Conservation (phyloP, 352 stramenopile genomes). For the Globisporangium nodosum region DNA sequence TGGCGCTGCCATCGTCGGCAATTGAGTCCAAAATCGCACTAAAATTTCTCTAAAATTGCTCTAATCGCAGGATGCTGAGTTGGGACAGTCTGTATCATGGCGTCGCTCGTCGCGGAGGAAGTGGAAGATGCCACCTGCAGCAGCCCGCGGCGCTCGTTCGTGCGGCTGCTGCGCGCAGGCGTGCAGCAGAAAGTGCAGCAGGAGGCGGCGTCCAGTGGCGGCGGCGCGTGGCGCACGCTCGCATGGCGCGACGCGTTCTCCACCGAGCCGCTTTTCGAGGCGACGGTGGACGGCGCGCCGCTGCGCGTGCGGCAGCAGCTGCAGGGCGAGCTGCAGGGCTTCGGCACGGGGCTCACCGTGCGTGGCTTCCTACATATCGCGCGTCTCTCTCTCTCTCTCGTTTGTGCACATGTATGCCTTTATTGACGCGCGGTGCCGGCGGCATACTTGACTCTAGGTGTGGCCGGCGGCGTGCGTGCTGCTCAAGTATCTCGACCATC, state of each 20-base stretch:
- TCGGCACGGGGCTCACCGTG: constrained; percentile 72
- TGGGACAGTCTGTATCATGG: too few species aligned
- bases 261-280: constrained; percentile 58
- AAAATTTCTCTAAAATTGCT: background rate
- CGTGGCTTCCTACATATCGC: background rate
- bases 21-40: background rate
- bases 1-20: background rate
- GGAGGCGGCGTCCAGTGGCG: background rate
- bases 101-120: background rate
- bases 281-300: constrained; percentile 28
- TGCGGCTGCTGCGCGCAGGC: constrained; percentile 55
- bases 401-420: too few species aligned
- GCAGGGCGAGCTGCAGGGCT: constrained; percentile 75
- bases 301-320: constrained; percentile 70
- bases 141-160: constrained; percentile 21
- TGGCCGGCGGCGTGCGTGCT: constrained; percentile 81
- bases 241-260: constrained; percentile 70
- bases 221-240: constrained; percentile 52
- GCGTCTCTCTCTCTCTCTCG: background rate
- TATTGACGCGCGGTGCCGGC: too few species aligned
- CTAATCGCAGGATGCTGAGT: too few species aligned
- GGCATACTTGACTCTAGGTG: constrained; percentile 17
- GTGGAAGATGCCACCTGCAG: background rate
- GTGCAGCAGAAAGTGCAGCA: constrained; percentile 46
- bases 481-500: constrained; percentile 74